Conservation (phyloP, 192 early-diverging fungal genomes). For the Powellomyces hirtus region DNA sequence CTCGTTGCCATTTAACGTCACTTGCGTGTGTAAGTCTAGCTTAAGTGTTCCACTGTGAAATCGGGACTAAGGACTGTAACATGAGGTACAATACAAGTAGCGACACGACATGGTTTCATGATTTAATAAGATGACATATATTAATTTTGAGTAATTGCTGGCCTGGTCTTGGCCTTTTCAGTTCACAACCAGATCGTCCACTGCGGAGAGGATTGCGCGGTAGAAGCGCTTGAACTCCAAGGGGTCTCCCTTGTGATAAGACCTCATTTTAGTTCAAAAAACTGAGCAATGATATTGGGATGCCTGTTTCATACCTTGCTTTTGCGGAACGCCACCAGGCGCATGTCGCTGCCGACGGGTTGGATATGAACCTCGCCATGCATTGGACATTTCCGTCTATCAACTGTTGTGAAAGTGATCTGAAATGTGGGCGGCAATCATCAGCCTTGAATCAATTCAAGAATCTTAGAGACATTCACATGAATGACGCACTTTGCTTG, state of each 20-base stretch:
- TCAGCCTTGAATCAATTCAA: background rate
- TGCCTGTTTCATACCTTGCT: slow-evolving; percentile 41
- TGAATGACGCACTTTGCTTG: slow-evolving; percentile 1
- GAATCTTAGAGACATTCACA: background rate
- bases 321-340: slow-evolving; percentile 62
- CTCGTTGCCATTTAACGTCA: no score
- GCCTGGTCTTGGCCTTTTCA: no score
- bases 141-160: no score
- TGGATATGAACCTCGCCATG: slow-evolving; percentile 60
- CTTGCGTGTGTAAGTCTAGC: no score
- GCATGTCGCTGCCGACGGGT: slow-evolving; percentile 33
- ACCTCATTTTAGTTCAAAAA: no score
- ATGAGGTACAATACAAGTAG: no score
- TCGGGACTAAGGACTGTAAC: no score
- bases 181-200: slow-evolving; percentile 14
- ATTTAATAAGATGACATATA: no score
- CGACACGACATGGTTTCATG: no score
- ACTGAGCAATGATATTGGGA: background rate
- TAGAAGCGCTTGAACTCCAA: slow-evolving; percentile 58
- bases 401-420: slow-evolving; percentile 64
- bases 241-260: slow-evolving; percentile 44
- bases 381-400: slow-evolving; percentile 62
- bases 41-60: no score
- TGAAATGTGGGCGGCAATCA: slow-evolving; percentile 19
- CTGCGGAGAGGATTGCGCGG: slow-evolving; percentile 18